Conservation (phyloP, 805 yeast genomes). For the Komagataella pastoris region DNA sequence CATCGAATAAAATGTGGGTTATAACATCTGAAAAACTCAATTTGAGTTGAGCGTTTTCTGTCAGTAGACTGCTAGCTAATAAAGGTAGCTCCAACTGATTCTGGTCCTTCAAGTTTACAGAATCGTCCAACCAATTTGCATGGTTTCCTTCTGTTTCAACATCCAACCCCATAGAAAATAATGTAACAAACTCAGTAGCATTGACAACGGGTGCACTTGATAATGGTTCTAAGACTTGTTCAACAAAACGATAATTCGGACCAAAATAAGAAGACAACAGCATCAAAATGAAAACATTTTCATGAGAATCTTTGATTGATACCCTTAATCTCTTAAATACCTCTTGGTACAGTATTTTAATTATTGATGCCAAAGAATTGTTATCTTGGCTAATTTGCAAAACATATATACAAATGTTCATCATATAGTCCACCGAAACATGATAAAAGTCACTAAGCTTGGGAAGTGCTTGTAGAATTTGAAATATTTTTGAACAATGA, state of each 20-base stretch:
- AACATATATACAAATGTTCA: constrained; percentile 9
- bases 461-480: constrained; percentile 28
- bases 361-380: neutral
- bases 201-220: neutral
- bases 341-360: constrained; percentile 10
- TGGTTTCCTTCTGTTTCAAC: neutral
- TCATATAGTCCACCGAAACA: constrained; percentile 35
- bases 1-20: neutral
- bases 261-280: neutral
- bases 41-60: neutral
- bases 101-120: neutral
- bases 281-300: neutral
- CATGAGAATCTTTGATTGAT: neutral
- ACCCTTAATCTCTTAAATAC: neutral
- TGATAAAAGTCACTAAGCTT: constrained; percentile 40
- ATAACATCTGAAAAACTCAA: neutral
- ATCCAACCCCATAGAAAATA: neutral
- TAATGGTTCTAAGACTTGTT: neutral
- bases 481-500: constrained; percentile 37
- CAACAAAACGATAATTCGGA: neutral
- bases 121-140: neutral
- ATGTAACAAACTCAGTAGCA: neutral
- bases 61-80: neutral
- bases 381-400: constrained; percentile 14
- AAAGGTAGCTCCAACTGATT: neutral